Evolutionary conservation across 2,329 filamentous ascomycete genomes (phyloP).

Genomic region (Magnaporthiopsis rhizophila): DNA sequence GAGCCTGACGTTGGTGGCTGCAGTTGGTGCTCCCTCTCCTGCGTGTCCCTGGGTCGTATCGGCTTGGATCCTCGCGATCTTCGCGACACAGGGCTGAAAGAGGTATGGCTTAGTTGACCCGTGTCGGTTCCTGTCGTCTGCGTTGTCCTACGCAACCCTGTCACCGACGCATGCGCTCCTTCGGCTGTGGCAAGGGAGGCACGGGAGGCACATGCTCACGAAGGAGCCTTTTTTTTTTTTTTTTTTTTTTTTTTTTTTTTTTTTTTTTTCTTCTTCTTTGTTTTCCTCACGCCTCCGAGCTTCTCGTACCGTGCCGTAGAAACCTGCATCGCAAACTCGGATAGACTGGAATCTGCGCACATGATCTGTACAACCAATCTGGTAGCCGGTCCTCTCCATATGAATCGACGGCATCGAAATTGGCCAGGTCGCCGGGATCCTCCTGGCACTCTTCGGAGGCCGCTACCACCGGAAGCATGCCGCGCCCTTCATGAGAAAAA

Average conservation of each 20-base stretch:
- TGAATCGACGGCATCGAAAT: not conserved
- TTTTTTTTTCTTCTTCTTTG: too few species aligned
- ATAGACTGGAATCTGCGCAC: not conserved
- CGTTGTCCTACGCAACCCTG: not conserved
- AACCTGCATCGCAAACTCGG: not conserved
- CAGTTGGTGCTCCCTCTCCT: not conserved
- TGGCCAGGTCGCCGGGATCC: too few species aligned
- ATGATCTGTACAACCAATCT: not conserved
- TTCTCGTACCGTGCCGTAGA: too few species aligned
- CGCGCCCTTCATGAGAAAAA: not conserved
- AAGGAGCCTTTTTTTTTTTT: too few species aligned
- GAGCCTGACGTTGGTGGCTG: not conserved
- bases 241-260: too few species aligned
- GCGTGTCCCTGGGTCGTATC: not conserved
- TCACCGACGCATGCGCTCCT: not conserved
- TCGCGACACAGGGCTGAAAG: not conserved
- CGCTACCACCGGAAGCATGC: not conserved
- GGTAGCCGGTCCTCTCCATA: not conserved
- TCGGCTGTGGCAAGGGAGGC: too few species aligned
- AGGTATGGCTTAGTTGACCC: not conserved
- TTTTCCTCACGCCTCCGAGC: not conserved
- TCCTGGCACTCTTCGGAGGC: not conserved
- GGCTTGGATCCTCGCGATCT: not conserved
- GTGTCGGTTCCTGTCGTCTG: not conserved
- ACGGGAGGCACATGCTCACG: too few species aligned